Conservation (phyloP, 768 basidiomycete species). For the Tricholoma sp. region DNA sequence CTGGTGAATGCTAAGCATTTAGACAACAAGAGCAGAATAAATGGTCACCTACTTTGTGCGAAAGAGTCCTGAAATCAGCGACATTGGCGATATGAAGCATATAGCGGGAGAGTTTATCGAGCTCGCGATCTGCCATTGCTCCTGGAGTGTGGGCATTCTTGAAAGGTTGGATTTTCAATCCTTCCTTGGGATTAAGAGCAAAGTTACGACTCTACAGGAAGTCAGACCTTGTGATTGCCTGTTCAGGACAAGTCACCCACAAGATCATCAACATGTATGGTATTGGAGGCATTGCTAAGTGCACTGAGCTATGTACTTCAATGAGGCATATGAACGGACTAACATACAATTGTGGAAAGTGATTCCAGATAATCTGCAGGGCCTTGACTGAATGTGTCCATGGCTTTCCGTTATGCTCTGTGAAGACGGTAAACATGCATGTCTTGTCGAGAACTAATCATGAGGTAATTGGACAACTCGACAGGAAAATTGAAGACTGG, state of each 20-base stretch:
- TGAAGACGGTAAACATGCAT: conserved; percentile 86
- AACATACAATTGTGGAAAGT: conserved; percentile 73
- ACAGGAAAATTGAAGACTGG: not conserved
- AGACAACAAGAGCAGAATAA: not conserved
- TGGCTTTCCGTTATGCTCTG: conserved; percentile 61
- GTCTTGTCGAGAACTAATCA: conserved; percentile 73
- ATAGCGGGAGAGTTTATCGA: conserved; percentile 60
- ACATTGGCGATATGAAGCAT: conserved; percentile 56
- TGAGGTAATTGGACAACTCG: not conserved
- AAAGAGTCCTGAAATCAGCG: conserved; percentile 57
- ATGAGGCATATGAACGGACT: not conserved
- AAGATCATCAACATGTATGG: conserved; percentile 86
- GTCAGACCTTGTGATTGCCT: not conserved
- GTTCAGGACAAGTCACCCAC: conserved; percentile 28
- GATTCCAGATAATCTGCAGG: conserved; percentile 82
- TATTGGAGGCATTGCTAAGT: conserved; percentile 58
- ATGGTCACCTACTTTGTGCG: conserved; percentile 53
- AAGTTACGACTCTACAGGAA: conserved; percentile 67
- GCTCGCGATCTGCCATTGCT: conserved; percentile 61
- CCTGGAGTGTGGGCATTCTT: conserved; percentile 68
- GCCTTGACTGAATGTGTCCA: conserved; percentile 82
- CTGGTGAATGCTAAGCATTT: conserved; percentile 20
- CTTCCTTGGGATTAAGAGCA: conserved; percentile 79
- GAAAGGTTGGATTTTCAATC: conserved; percentile 80
- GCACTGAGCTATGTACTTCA: not conserved